A percentile compares a stretch with the other conserved stretches of the same genome.
phyloP scores from a whole-genome alignment of 495 filamentous ascomycete genomes.

The Podospora pseudopauciseta region DNA sequence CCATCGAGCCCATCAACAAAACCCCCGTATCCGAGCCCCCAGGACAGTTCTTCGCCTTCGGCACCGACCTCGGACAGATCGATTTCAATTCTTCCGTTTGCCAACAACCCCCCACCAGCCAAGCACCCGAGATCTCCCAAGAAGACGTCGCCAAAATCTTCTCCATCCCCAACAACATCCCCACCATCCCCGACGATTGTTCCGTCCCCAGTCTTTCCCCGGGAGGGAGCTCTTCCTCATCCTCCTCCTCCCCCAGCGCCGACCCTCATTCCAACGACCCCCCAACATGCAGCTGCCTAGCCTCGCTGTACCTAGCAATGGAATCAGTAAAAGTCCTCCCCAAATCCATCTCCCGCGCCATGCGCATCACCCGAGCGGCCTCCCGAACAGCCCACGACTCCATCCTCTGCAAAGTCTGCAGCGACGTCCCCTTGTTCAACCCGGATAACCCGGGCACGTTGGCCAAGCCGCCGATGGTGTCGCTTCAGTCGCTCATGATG shows the following conservation, averaged over 20 bases:
- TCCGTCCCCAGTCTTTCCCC: slow-evolving; percentile 23
- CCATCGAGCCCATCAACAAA: neutral
- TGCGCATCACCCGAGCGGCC: slow-evolving; percentile 56
- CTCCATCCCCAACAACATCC: neutral
- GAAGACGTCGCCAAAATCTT: slow-evolving; percentile 19
- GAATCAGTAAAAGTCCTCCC: slow-evolving; percentile 46
- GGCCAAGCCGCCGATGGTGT: slow-evolving; percentile 32
- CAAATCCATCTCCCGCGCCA: slow-evolving; percentile 37
- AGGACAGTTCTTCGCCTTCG: slow-evolving; percentile 12
- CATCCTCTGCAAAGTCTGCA: slow-evolving; percentile 59
- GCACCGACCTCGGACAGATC: slow-evolving; percentile 13
- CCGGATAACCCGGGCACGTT: neutral
- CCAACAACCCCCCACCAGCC: neutral
- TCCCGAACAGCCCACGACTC: slow-evolving; percentile 53
- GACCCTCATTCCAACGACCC: slow-evolving; percentile 1
- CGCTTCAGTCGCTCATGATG: slow-evolving; percentile 64
- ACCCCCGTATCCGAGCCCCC: neutral
- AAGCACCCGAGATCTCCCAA: slow-evolving; percentile 12
- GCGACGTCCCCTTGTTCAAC: slow-evolving; percentile 36
- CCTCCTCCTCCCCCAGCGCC: slow-evolving; percentile 10
- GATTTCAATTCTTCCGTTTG: slow-evolving; percentile 16
- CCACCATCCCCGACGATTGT: slow-evolving; percentile 6
- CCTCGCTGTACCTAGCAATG: slow-evolving; percentile 44
- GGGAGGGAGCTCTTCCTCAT: slow-evolving; percentile 6
- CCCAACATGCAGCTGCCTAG: slow-evolving; percentile 35